phyloP scores from a whole-genome alignment of 805 yeast species.

The Saturnispora hagleri region DNA sequence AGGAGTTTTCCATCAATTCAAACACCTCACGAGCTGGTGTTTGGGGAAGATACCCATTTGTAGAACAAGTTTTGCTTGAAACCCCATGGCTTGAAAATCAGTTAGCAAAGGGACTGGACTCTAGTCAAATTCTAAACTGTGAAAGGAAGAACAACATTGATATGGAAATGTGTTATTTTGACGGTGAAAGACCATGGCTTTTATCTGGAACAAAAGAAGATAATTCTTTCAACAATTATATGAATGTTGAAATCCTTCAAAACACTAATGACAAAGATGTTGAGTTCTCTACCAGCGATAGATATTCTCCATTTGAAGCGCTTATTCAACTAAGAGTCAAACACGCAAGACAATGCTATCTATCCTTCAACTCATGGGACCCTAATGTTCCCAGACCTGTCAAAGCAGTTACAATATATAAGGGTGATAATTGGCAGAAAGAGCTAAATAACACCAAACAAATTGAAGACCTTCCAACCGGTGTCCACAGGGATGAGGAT shows the following conservation, averaged over 20 bases:
- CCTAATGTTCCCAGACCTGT: constrained; percentile 46
- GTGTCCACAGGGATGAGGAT: constrained; percentile 32
- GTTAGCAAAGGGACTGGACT: neutral
- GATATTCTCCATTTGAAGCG: constrained; percentile 58
- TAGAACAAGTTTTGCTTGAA: constrained; percentile 41
- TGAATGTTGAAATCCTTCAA: constrained; percentile 42
- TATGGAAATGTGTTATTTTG: constrained; percentile 43
- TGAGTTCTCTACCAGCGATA: constrained; percentile 14
- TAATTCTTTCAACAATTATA: constrained; percentile 32
- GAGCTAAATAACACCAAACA: constrained; percentile 6
- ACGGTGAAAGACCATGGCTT: constrained; percentile 40
- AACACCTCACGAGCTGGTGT: constrained; percentile 11
- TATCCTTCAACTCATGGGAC: constrained; percentile 44
- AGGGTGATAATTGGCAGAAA: constrained; percentile 15
- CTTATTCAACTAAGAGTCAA: constrained; percentile 48
- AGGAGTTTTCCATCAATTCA: constrained; percentile 41
- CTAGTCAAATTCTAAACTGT: constrained; percentile 22
- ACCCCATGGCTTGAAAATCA: constrained; percentile 44
- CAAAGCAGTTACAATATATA: constrained; percentile 47
- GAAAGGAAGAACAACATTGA: constrained; percentile 31
- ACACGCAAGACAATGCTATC: constrained; percentile 55
- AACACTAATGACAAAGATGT: constrained; percentile 31
- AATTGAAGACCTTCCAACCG: constrained; percentile 30
- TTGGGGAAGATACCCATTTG: constrained; percentile 41
- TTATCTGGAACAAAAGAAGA: constrained; percentile 30